Evolutionary conservation across 306 rosid species (phyloP).

Genomic region (Leucaena leucocephala): DNA sequence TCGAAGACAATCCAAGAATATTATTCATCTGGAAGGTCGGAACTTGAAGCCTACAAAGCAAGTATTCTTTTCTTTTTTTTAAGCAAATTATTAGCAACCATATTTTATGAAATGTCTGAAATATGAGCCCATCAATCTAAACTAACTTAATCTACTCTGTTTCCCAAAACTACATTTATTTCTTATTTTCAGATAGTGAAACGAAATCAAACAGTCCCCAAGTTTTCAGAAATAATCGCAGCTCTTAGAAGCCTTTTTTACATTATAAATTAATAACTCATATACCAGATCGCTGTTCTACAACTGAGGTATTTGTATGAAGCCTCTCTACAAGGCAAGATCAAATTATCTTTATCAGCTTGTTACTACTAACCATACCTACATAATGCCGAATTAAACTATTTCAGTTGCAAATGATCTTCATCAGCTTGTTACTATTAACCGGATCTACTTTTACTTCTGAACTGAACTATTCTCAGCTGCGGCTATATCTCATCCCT

Average conservation of each 20-base stretch:
- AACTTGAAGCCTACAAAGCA: not conserved
- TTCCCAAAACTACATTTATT: not conserved
- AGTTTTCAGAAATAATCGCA: not conserved
- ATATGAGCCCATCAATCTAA: not conserved
- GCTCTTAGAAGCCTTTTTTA: not conserved
- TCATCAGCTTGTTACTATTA: slow-evolving; percentile 13
- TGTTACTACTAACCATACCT: not conserved
- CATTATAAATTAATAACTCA: slow-evolving; percentile 11
- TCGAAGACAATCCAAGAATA: not conserved
- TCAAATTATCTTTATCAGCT: slow-evolving; percentile 33
- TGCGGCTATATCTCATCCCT: slow-evolving; percentile 34
- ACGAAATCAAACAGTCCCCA: not conserved
- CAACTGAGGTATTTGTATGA: slow-evolving; percentile 28
- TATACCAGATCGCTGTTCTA: slow-evolving; percentile 34
- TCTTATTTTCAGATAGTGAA: not conserved
- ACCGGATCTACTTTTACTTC: slow-evolving; percentile 18
- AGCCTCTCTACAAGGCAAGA: slow-evolving; percentile 15
- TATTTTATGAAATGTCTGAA: not conserved
- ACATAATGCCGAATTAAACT: slow-evolving; percentile 31
- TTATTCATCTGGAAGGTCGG: not conserved
- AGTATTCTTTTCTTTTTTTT: not conserved
- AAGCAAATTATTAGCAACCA: not conserved
- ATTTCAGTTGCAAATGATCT: slow-evolving; percentile 38
- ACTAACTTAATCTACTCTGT: not conserved
- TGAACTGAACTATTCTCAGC: slow-evolving; percentile 35